phyloP scores from a whole-genome alignment of 2,329 filamentous ascomycete species.

The Aspergillus fijiensis region DNA sequence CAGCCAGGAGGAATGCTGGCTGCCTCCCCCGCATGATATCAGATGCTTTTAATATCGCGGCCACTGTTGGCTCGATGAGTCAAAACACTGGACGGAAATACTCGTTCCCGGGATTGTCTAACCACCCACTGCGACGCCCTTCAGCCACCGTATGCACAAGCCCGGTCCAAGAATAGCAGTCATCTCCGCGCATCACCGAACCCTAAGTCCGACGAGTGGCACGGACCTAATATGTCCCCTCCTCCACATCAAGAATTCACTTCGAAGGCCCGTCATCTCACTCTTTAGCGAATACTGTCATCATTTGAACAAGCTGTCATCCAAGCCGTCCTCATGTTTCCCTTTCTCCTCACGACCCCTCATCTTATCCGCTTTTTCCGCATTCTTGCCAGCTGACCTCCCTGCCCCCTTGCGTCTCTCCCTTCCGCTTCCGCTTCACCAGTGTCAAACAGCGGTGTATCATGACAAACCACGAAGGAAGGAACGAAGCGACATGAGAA shows the following conservation, averaged over 20 bases:
- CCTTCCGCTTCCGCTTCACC: background rate
- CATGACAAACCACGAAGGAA: background rate
- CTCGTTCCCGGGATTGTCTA: background rate
- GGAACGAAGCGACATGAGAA: background rate
- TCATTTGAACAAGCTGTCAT: background rate
- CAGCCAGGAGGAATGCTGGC: background rate
- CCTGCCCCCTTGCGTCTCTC: background rate
- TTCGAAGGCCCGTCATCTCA: background rate
- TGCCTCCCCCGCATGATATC: background rate
- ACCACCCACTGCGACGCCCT: background rate
- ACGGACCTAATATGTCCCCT: background rate
- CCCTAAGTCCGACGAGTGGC: background rate
- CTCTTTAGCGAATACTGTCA: background rate
- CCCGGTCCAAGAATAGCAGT: background rate
- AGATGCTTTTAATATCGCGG: background rate
- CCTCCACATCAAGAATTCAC: background rate
- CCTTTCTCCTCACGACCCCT: background rate
- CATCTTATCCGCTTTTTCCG: background rate
- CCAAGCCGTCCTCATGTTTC: background rate
- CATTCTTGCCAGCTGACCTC: background rate
- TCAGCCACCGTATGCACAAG: background rate
- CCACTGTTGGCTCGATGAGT: background rate
- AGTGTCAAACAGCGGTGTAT: background rate
- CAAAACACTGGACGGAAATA: background rate
- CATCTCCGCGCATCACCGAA: background rate